Evolutionary conservation across 805 yeast genomes (phyloP), one percentile per base, ranked within the genome.

Genomic region (Peterozyma toletana): DNA sequence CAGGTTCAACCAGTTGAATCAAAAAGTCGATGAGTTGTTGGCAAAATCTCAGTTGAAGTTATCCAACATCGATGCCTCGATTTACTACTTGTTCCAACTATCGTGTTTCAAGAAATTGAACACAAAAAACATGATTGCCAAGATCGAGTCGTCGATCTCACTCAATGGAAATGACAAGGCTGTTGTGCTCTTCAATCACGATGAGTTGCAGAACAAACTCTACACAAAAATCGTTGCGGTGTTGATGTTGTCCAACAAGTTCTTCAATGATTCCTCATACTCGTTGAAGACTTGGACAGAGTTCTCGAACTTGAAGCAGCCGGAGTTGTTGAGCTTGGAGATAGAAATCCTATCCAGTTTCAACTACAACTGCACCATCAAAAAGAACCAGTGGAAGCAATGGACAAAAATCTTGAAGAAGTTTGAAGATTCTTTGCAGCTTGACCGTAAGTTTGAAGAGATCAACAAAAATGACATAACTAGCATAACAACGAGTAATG

Each of bases 231-330:
- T 35, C 11, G 39, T 36, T 17, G 35, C 44, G 2, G 39, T 39
- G 6, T 27, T 41, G 40, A 41, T 41, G 44, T 35, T 41, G 35
- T 34, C 33, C 40, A 35, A 41, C n/a, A 41, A 41, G 34, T 29
- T 36, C 3, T 29, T 34, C 29, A 41, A 41, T 30, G 44, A 41
- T 9, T 41, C 44, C 11, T 35, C 39, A 11, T 41, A 41, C 17
- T 34, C 39, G 11, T 27, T 41, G 35, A 41, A 41, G 33, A 41
- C 44, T 9, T 41, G 44, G 44, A 15, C 44, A 5, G 34, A 35
- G 30, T 33, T 41, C n/a, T 35, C 44, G 11, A 29, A 30, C 27
- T 9, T 41, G 17, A 11, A 34, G 2, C 33, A 27, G 11, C 16
- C 7, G 15, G 21, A 30, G 18, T 38, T 41, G 7, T 18, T 30